Conservation (phyloP, 352 stramenopile genomes). For the Globisporangium splendens region DNA sequence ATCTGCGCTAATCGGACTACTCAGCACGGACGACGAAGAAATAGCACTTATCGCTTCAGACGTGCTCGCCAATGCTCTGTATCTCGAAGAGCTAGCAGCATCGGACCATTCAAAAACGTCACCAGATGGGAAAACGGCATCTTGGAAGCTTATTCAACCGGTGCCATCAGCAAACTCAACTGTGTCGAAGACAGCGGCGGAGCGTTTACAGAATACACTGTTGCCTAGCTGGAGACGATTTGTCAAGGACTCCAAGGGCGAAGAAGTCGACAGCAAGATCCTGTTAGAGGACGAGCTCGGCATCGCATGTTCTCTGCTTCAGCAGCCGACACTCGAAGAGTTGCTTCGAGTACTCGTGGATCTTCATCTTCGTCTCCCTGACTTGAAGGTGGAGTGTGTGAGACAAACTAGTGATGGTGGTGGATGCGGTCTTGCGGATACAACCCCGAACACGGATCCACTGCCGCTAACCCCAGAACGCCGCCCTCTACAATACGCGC, state of each 20-base stretch:
- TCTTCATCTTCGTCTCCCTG: constrained; percentile 3
- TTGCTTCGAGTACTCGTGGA: constrained; percentile 7
- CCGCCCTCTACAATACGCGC: constrained; percentile 6
- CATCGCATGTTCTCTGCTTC: constrained; percentile 4
- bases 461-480: neutral
- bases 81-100: constrained; percentile 10
- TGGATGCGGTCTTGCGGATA: neutral
- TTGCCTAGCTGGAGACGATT: constrained; percentile 10
- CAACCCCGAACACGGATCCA: neutral
- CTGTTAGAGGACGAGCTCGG: constrained; percentile 7
- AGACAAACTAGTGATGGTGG: too few relatives aligned
- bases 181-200: neutral
- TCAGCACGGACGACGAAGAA: neutral
- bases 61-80: constrained; percentile 13
- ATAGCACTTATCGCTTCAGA: constrained; percentile 5
- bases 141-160: neutral
- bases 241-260: neutral
- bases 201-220: neutral
- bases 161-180: neutral
- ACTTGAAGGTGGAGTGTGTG: neutral
- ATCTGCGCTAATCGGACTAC: constrained; percentile 2
- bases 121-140: neutral
- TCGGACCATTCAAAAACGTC: neutral
- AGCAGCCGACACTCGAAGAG: neutral
- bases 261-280: constrained; percentile 6